phyloP scores from a whole-genome alignment of 148 eudicot species.

The Drosera capensis region DNA sequence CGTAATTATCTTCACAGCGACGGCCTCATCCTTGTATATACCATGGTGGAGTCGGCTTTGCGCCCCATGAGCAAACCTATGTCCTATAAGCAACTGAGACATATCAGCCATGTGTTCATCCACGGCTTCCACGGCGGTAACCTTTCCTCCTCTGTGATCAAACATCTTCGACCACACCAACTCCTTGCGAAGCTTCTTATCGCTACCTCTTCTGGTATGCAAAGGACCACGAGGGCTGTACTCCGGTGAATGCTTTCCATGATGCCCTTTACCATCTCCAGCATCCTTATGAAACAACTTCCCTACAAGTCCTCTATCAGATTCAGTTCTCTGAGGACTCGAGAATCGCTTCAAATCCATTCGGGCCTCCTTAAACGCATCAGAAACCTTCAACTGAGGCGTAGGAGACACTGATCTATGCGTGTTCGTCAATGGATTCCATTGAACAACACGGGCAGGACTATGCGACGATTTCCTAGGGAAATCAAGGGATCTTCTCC shows the following conservation, averaged over 20 bases:
- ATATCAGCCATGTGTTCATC: slow-evolving; percentile 42
- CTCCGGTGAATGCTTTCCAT: slow-evolving; percentile 14
- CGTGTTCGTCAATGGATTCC: slow-evolving; percentile 31
- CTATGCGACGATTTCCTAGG: slow-evolving; percentile 10
- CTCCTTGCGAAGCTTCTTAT: slow-evolving; percentile 32
- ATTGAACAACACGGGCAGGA: slow-evolving; percentile 20
- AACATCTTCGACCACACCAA: slow-evolving; percentile 41
- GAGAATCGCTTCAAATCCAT: slow-evolving; percentile 44
- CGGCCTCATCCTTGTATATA: slow-evolving; percentile 39
- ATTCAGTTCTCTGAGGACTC: slow-evolving; percentile 33
- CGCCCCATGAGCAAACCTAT: slow-evolving; percentile 56
- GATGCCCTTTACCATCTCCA: slow-evolving; percentile 8
- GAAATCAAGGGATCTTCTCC: slow-evolving; percentile 16
- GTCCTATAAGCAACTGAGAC: slow-evolving; percentile 45
- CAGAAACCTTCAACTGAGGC: slow-evolving; percentile 36
- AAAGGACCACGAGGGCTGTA: slow-evolving; percentile 41
- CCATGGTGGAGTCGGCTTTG: slow-evolving; percentile 65
- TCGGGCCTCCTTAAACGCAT: slow-evolving; percentile 67
- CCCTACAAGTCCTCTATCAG: slow-evolving; percentile 27
- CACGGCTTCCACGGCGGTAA: slow-evolving; percentile 26
- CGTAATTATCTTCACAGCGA: slow-evolving; percentile 57
- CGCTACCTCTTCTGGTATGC: slow-evolving; percentile 27
- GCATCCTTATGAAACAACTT: slow-evolving; percentile 21
- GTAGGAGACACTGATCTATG: slow-evolving; percentile 59
- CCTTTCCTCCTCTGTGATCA: slow-evolving; percentile 36